phyloP scores from a whole-genome alignment of 2,329 filamentous ascomycete species.

The Dothideomycetidae sp. region DNA sequence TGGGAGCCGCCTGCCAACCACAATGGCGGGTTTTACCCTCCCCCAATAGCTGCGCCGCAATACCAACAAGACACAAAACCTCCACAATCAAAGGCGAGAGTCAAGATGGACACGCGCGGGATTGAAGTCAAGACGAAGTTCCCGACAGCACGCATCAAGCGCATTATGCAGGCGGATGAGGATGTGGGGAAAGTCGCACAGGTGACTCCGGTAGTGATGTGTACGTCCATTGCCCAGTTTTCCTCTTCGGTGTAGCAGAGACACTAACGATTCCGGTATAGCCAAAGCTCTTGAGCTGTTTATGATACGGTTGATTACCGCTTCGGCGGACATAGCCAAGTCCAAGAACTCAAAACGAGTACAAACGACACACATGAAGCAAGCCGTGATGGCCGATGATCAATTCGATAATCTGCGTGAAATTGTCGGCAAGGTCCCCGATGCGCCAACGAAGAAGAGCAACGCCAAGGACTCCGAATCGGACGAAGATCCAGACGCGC shows the following conservation, averaged over 20 bases:
- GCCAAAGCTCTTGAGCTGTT: slow-evolving; percentile 93
- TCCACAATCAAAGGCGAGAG: slow-evolving; percentile 12
- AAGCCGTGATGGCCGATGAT: slow-evolving; percentile 73
- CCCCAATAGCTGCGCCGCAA: background rate
- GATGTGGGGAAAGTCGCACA: slow-evolving; percentile 97
- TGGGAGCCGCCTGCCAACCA: slow-evolving; percentile 7
- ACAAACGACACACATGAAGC: slow-evolving; percentile 79
- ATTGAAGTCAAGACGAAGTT: slow-evolving; percentile 87
- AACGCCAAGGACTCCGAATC: slow-evolving; percentile 9
- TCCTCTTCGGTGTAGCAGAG: background rate
- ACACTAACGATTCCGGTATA: slow-evolving; percentile 22
- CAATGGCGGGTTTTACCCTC: slow-evolving; percentile 1
- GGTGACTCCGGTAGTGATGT: slow-evolving; percentile 87
- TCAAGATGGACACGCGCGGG: slow-evolving; percentile 25
- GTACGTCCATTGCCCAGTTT: slow-evolving; percentile 38
- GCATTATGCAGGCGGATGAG: slow-evolving; percentile 98
- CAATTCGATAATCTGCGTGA: slow-evolving; percentile 90
- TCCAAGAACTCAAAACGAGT: slow-evolving; percentile 70
- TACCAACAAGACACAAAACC: slow-evolving; percentile 2
- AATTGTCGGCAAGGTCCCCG: slow-evolving; percentile 73
- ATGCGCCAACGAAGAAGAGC: slow-evolving; percentile 38
- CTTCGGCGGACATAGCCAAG: slow-evolving; percentile 49
- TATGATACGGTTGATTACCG: slow-evolving; percentile 87
- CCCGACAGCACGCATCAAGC: slow-evolving; percentile 91
- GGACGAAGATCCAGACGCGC: slow-evolving; percentile 9